Conservation (phyloP, 805 yeast species). For the Zygotorulaspora danielsina region DNA sequence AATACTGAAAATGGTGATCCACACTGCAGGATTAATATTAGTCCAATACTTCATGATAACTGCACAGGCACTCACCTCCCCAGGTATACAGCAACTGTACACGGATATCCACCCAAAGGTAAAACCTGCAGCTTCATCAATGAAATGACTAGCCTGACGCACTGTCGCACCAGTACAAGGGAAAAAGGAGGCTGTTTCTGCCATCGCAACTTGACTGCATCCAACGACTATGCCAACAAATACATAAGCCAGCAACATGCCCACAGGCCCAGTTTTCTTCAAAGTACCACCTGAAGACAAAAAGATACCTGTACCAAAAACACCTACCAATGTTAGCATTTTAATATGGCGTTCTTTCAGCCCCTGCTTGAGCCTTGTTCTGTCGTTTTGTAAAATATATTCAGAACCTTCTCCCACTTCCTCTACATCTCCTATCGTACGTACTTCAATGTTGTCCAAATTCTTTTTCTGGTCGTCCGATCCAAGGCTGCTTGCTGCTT, state of each 20-base stretch:
- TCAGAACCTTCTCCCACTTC: too few relatives aligned
- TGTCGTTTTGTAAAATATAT: conserved; percentile 2
- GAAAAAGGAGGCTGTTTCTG: conserved; percentile 50
- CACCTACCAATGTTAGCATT: conserved; percentile 65
- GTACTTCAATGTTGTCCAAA: neutral
- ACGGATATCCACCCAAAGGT: conserved; percentile 43
- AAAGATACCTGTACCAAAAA: conserved; percentile 65
- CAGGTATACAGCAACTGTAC: conserved; percentile 36
- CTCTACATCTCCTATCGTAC: neutral
- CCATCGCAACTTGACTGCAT: conserved; percentile 52
- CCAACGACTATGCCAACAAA: conserved; percentile 56
- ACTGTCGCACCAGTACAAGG: conserved; percentile 53
- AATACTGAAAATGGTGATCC: conserved; percentile 41
- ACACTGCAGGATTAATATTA: conserved; percentile 41
- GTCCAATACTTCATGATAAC: conserved; percentile 44
- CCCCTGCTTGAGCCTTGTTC: conserved; percentile 2
- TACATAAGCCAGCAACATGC: conserved; percentile 52
- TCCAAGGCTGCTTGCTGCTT: too few relatives aligned
- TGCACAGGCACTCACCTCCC: conserved; percentile 51
- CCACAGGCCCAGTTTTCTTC: conserved; percentile 59
- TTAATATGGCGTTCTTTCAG: conserved; percentile 43
- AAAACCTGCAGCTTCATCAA: conserved; percentile 54
- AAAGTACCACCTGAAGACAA: conserved; percentile 62
- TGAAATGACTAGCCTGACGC: conserved; percentile 46
- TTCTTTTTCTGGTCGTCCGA: too few relatives aligned